Conservation (phyloP, 1,284 basidiomycete genomes). For the Taiwanofungus camphoratus region DNA sequence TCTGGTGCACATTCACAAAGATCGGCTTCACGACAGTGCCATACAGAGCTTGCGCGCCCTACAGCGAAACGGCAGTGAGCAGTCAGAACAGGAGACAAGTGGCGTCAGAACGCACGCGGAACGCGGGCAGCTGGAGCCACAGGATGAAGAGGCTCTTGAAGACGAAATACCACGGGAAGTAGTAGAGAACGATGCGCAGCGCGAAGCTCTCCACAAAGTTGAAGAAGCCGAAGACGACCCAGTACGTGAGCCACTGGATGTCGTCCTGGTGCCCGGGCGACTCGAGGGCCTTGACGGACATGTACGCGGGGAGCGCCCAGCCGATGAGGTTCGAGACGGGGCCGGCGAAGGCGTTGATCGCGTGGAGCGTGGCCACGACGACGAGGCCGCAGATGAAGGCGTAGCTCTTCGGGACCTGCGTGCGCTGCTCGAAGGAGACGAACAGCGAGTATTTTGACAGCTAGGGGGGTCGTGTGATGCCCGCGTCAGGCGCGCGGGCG, state of each 20-base stretch:
- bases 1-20: conserved; percentile 24
- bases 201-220: conserved; percentile 80
- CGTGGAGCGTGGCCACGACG: conserved; percentile 66
- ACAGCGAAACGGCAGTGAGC: conserved; percentile 1
- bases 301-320: conserved; percentile 79
- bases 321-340: conserved; percentile 83
- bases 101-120: conserved; percentile 55
- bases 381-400: conserved; percentile 71
- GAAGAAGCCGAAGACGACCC: conserved; percentile 84
- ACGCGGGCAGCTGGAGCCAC: conserved; percentile 79
- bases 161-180: conserved; percentile 85
- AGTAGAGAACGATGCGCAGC: conserved; percentile 71
- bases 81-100: conserved; percentile 7
- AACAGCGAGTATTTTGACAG: conserved; percentile 89
- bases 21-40: conserved; percentile 26
- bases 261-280: conserved; percentile 68
- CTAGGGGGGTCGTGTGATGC: conserved; percentile 37
- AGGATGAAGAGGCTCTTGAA: conserved; percentile 86
- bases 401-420: conserved; percentile 91
- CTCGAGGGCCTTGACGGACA: conserved; percentile 84
- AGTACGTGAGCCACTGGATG: conserved; percentile 86
- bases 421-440: conserved; percentile 81
- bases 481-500: conserved; percentile 4
- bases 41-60: conserved; percentile 30
- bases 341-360: conserved; percentile 77